A percentile compares a stretch with the other conserved stretches of the same genome.
These are phyloP conservation scores for Lineolata rhizophorae DNA, from an alignment of 495 filamentous ascomycete genomes.

Conservation along the genomic window DNA sequence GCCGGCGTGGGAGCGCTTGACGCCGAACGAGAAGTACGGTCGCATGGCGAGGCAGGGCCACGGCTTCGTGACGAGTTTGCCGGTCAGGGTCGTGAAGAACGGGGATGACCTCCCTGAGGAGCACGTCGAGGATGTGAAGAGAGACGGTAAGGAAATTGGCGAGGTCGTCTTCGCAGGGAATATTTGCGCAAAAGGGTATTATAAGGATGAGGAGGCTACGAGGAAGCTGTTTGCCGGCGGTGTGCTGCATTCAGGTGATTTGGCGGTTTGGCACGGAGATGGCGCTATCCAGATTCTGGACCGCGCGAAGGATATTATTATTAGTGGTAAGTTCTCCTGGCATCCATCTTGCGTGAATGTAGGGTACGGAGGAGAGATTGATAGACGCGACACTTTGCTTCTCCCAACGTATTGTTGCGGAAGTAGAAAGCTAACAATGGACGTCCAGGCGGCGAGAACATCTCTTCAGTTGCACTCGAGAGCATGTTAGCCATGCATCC, in stretches of 20 bases:
- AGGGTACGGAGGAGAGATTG: not conserved
- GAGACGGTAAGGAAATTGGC: conserved; percentile 73
- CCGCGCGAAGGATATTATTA: conserved; percentile 92
- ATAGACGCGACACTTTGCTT: too few relatives aligned
- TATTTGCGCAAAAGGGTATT: conserved; percentile 80
- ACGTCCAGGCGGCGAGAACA: conserved; percentile 76
- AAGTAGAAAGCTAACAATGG: too few relatives aligned
- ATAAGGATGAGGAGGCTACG: conserved; percentile 76
- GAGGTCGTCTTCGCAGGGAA: conserved; percentile 85
- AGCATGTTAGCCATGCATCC: conserved; percentile 80
- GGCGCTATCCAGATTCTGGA: conserved; percentile 83
- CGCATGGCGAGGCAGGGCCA: conserved; percentile 88
- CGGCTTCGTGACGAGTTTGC: conserved; percentile 69
- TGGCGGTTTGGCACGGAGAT: conserved; percentile 82
- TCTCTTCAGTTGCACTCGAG: conserved; percentile 82
- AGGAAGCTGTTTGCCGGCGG: conserved; percentile 74
- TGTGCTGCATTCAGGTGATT: conserved; percentile 68
- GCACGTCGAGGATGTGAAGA: conserved; percentile 46
- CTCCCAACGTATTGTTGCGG: too few relatives aligned
- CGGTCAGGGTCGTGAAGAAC: conserved; percentile 62
- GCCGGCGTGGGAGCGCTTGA: conserved; percentile 55
- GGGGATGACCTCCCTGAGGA: conserved; percentile 33
- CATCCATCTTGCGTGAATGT: not conserved
- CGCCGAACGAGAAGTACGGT: conserved; percentile 49
- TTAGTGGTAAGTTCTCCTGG: conserved; percentile 44